Conservation (phyloP, 352 stramenopile species). For the Phytophthora fragariae region DNA sequence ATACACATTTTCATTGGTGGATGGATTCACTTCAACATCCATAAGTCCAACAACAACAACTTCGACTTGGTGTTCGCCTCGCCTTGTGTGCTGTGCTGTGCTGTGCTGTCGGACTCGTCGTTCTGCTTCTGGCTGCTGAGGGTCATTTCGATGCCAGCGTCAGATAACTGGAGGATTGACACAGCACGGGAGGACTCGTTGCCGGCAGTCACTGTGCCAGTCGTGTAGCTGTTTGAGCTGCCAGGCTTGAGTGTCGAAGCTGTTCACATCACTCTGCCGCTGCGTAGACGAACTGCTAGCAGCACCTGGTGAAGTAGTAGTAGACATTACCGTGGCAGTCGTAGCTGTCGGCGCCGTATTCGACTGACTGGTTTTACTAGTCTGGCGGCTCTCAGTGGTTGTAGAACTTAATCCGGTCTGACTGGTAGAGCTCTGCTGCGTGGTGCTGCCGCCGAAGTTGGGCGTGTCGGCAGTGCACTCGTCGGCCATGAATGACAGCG, state of each 20-base stretch:
- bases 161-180: neutral
- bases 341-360: too few species aligned
- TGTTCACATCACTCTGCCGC: too few species aligned
- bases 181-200: conserved; percentile 15
- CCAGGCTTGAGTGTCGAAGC: too few species aligned
- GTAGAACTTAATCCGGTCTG: too few species aligned
- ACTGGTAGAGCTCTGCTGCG: conserved; percentile 17
- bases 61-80: neutral
- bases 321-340: too few species aligned
- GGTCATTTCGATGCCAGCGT: neutral
- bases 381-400: too few species aligned
- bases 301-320: too few species aligned
- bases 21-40: too few species aligned
- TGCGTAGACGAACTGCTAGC: too few species aligned
- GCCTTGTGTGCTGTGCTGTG: neutral
- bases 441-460: conserved; percentile 31
- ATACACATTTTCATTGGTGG: too few species aligned
- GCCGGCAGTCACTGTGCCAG: neutral
- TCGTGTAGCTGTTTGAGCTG: neutral
- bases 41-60: too few species aligned
- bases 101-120: neutral
- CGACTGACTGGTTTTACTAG: too few species aligned
- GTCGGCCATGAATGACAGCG: conserved; percentile 50
- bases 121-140: neutral
- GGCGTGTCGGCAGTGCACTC: conserved; percentile 50